phyloP scores from a whole-genome alignment of 192 early-diverging fungal species.

The Dimargaris xerosporica region DNA sequence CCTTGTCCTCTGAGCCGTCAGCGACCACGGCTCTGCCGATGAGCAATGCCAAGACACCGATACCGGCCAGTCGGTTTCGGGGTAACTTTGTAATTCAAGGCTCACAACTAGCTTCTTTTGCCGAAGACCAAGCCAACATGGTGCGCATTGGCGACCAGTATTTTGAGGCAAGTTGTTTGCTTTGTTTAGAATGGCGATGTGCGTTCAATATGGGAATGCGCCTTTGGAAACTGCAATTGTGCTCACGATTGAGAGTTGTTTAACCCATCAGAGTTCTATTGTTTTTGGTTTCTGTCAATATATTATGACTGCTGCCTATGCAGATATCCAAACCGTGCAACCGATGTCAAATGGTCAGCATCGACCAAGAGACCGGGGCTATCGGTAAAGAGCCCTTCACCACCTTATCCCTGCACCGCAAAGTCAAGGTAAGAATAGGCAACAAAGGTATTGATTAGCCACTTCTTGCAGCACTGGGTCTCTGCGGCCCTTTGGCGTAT shows the following conservation, averaged over 20 bases:
- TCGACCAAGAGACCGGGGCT: conserved; percentile 44
- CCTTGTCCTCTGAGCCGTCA: conserved; percentile 14
- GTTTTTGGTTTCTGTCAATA: neutral
- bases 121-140: conserved; percentile 46
- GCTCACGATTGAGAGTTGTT: neutral
- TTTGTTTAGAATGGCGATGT: neutral
- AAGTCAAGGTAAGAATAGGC: conserved; percentile 19
- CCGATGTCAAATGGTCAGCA: conserved; percentile 62
- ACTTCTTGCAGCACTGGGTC: neutral
- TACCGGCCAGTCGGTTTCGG: conserved; percentile 36
- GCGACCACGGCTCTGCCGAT: neutral
- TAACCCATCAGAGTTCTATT: conserved; percentile 3
- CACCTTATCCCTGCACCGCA: conserved; percentile 31
- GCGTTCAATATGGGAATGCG: too few relatives aligned
- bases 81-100: conserved; percentile 45
- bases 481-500: too few relatives aligned
- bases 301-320: too few relatives aligned
- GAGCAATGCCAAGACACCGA: conserved; percentile 12
- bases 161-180: conserved; percentile 30
- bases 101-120: conserved; percentile 30
- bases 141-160: conserved; percentile 28
- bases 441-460: neutral
- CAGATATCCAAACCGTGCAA: conserved; percentile 40
- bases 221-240: neutral
- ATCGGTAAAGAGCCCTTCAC: conserved; percentile 45